Evolutionary conservation across 495 filamentous ascomycete species (phyloP), one percentile per base, ranked within the genome.

Genomic region (Aspergillus baeticus): DNA sequence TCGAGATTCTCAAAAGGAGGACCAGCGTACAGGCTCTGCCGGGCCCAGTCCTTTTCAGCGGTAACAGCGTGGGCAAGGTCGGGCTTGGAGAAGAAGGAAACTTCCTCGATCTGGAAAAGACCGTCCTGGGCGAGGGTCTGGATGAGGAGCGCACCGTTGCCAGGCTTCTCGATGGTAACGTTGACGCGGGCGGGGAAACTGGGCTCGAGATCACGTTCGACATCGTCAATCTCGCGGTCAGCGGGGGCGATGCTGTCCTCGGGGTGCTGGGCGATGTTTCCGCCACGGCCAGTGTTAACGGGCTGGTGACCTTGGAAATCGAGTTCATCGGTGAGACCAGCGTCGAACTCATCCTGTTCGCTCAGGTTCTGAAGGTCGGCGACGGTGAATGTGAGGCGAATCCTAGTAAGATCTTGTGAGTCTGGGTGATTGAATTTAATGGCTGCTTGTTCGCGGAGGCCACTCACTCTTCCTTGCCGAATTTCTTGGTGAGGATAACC

Each of bases 1-100:
- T 99, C 94, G 37, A 99, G 82, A 78, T 89, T 95, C 74, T 84
- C 84, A 68, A 97, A 98, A 33, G 91, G 90, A 58, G 94, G 95
- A 43, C 94, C 94, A 50, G 89, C 87, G 77, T 98, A 99, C 49
- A 91, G 66, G 63, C 87, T 84, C 69, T 88, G 81, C 61, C 90
- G 67, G 62, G 82, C 68, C 81, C 81, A 88, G 64, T 88, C 84
- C 69, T 83, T 76, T 69, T 87, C 86, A 26, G 84, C 84, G 35
- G 82, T 84, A 65, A 81, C 73, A 21, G 84, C 77, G 31, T 81
- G 76, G 14, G 91, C 91, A 60, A 92, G 68, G 44, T 87, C 84
- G 46, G 87, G 69, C 63, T 91, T 84, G 60, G 79, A 75, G 77
- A 88, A 95, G 81, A 91, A 92, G 69, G 86, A 92, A 58, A 97